Percentiles rank a stretch among this genome's conserved stretches.
phyloP scores from a whole-genome alignment of 805 yeast genomes.

The Candida patagonica region DNA sequence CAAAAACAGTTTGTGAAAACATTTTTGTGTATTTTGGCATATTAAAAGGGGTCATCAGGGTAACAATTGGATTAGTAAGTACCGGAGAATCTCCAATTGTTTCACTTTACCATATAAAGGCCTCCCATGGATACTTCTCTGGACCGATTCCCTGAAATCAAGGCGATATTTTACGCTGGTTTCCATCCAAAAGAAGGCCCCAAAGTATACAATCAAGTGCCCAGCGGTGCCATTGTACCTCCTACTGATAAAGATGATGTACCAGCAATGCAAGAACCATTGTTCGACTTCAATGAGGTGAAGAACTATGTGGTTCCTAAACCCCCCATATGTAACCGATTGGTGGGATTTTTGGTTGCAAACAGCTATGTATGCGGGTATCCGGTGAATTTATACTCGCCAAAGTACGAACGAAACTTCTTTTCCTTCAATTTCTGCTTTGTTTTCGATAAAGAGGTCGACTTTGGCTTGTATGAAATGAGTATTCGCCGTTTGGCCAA shows the following conservation, averaged over 20 bases:
- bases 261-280: slow-evolving; percentile 31
- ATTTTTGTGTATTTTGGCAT: neutral
- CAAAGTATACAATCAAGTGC: slow-evolving; percentile 83
- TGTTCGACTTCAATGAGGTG: slow-evolving; percentile 74
- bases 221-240: slow-evolving; percentile 56
- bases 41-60: neutral
- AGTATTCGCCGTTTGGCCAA: slow-evolving; percentile 76
- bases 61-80: slow-evolving; percentile 6
- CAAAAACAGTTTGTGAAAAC: too few species aligned
- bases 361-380: slow-evolving; percentile 70
- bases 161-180: slow-evolving; percentile 79
- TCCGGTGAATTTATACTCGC: slow-evolving; percentile 73
- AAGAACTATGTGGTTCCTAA: slow-evolving; percentile 92
- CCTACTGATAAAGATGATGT: slow-evolving; percentile 23
- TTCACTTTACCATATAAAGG: neutral
- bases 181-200: slow-evolving; percentile 97
- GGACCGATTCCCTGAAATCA: slow-evolving; percentile 44
- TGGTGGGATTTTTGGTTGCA: slow-evolving; percentile 64
- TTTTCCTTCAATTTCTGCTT: slow-evolving; percentile 90
- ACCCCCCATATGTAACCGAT: slow-evolving; percentile 76
- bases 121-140: neutral
- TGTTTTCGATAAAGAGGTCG: slow-evolving; percentile 76
- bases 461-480: slow-evolving; percentile 61
- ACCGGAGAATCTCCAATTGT: neutral
- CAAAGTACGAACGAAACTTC: slow-evolving; percentile 78